phyloP scores from a whole-genome alignment of 306 rosid species.

The Prosopis cineraria region DNA sequence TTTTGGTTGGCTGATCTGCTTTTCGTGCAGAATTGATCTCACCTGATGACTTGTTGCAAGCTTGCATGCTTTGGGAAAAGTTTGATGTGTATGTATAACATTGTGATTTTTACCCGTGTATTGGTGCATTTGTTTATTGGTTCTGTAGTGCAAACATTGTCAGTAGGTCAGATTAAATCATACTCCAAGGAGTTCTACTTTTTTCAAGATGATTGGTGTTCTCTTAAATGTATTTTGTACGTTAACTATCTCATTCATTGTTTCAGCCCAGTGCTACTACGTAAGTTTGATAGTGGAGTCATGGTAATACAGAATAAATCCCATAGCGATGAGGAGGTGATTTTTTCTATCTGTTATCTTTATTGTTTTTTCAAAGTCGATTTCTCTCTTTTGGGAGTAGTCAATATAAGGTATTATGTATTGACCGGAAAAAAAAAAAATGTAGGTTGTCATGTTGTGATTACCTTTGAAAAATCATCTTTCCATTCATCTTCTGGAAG shows the following conservation, averaged over 20 bases:
- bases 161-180: slow-evolving; percentile 5
- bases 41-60: slow-evolving; percentile 95
- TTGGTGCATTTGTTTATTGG: slow-evolving; percentile 12
- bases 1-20: slow-evolving; percentile 36
- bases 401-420: not conserved
- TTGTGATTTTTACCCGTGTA: slow-evolving; percentile 33
- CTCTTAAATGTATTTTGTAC: not conserved
- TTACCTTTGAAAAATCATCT: slow-evolving; percentile 19
- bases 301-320: slow-evolving; percentile 95
- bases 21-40: slow-evolving; percentile 83
- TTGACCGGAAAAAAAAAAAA: not conserved
- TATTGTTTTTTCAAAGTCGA: not conserved
- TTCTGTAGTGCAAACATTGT: slow-evolving; percentile 23
- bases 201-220: not conserved
- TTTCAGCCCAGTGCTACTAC: slow-evolving; percentile 77
- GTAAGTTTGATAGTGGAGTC: slow-evolving; percentile 98
- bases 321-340: slow-evolving; percentile 90
- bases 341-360: not conserved
- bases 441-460: not conserved
- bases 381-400: not conserved
- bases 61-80: slow-evolving; percentile 95
- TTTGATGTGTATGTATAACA: slow-evolving; percentile 81
- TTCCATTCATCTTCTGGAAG: not conserved
- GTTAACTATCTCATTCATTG: slow-evolving; percentile 26
- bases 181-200: slow-evolving; percentile 18